These are phyloP conservation scores for Paecilomyces niveus DNA, from an alignment of 2,329 filamentous ascomycete genomes.

Conservation along the genomic window DNA sequence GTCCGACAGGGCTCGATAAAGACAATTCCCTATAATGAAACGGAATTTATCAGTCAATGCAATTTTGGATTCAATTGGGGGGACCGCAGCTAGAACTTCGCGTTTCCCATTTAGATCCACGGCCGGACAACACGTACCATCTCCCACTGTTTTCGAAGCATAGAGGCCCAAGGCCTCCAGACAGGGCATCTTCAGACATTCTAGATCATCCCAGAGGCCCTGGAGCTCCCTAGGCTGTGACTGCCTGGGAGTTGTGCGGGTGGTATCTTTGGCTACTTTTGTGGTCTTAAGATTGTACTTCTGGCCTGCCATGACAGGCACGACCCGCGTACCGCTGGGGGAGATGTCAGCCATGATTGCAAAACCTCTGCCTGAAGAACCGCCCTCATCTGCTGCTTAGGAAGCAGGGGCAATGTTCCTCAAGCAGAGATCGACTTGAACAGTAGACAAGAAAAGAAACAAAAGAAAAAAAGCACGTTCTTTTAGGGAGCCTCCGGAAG, in stretches of 20 bases:
- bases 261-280: conserved; percentile 3
- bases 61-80: neutral
- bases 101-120: neutral
- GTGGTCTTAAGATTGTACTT: conserved; percentile 15
- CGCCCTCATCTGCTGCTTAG: conserved; percentile 25
- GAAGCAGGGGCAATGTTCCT: conserved; percentile 10
- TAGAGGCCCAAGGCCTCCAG: conserved; percentile 53
- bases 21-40: conserved; percentile 53
- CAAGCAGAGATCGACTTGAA: conserved; percentile 13
- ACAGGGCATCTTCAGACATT: conserved; percentile 32
- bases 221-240: conserved; percentile 4
- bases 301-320: conserved; percentile 31
- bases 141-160: conserved; percentile 52
- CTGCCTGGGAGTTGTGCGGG: neutral
- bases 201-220: conserved; percentile 12
- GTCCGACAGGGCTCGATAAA: conserved; percentile 62
- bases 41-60: neutral
- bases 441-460: neutral
- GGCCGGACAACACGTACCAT: conserved; percentile 45
- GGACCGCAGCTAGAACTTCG: neutral
- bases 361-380: conserved; percentile 22
- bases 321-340: conserved; percentile 33
- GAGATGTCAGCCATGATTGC: conserved; percentile 31
- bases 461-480: conserved; percentile 6
- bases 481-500: conserved; percentile 1